Percentiles rank a stretch among this genome's conserved stretches.
phyloP scores from a whole-genome alignment of 2,329 filamentous ascomycete species.

The Fusarium piperis region DNA sequence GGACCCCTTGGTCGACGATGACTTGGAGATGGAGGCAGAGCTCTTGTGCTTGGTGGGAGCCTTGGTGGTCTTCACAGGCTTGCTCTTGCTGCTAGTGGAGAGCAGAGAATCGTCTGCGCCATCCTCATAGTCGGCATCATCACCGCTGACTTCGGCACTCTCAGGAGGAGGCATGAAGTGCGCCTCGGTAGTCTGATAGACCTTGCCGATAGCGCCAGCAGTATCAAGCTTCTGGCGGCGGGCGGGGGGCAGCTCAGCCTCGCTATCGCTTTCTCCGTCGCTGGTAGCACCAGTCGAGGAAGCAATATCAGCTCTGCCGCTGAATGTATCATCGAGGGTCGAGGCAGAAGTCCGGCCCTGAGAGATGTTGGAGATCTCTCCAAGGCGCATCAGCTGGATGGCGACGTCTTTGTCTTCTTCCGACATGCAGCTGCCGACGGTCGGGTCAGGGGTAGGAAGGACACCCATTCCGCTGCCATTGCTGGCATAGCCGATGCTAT shows the following conservation, averaged over 20 bases:
- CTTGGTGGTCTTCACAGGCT: conserved; percentile 52
- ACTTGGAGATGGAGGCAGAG: conserved; percentile 45
- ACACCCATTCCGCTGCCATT: conserved; percentile 61
- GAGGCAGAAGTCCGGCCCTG: conserved; percentile 93
- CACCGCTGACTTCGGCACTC: conserved; percentile 51
- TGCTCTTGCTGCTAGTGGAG: conserved; percentile 52
- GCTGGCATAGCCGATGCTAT: conserved; percentile 66
- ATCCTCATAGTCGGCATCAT: conserved; percentile 48
- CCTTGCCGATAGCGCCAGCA: conserved; percentile 54
- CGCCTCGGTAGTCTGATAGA: conserved; percentile 63
- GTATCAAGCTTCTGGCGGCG: conserved; percentile 66
- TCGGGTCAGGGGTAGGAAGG: conserved; percentile 95
- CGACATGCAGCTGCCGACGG: conserved; percentile 94
- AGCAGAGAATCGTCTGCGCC: conserved; percentile 48
- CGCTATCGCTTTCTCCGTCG: conserved; percentile 75
- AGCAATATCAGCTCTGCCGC: conserved; percentile 84
- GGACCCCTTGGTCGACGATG: conserved; percentile 50
- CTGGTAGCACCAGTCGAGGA: conserved; percentile 89
- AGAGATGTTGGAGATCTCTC: conserved; percentile 92
- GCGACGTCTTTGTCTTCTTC: conserved; percentile 95
- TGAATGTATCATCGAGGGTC: conserved; percentile 92
- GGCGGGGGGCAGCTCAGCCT: conserved; percentile 67
- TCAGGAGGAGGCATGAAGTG: conserved; percentile 64
- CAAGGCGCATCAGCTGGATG: conserved; percentile 94
- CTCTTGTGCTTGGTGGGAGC: conserved; percentile 53